Conservation (phyloP, 179 eudicot species). For the Actinidia arguta region DNA sequence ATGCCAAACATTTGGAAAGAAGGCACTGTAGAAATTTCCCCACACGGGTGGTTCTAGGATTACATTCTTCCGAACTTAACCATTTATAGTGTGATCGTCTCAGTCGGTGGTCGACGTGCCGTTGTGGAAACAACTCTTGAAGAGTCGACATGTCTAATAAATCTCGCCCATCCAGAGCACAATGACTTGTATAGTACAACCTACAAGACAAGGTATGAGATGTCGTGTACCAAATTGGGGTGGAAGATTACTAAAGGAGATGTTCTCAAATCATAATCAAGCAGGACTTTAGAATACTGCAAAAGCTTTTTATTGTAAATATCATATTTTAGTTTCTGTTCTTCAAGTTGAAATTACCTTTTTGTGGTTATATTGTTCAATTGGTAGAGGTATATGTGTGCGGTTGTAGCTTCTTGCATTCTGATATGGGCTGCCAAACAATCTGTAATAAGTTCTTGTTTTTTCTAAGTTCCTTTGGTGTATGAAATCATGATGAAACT, state of each 20-base stretch:
- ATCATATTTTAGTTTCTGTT: neutral
- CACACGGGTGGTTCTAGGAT: slow-evolving; percentile 91
- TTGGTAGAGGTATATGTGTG: neutral
- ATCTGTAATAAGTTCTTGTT: neutral
- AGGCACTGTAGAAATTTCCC: slow-evolving; percentile 74
- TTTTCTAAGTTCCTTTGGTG: neutral
- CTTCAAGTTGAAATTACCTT: neutral
- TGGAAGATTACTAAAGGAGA: slow-evolving; percentile 98
- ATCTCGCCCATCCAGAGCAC: slow-evolving; percentile 67
- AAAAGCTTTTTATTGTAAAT: slow-evolving; percentile 19
- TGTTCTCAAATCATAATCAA: slow-evolving; percentile 80
- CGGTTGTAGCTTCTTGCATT: slow-evolving; percentile 7
- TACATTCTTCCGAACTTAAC: slow-evolving; percentile 60
- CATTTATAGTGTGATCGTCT: slow-evolving; percentile 88
- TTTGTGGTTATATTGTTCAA: neutral
- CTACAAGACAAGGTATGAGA: slow-evolving; percentile 92
- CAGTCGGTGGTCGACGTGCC: slow-evolving; percentile 83
- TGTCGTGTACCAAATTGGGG: slow-evolving; percentile 58
- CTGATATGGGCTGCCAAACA: neutral
- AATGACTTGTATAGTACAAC: slow-evolving; percentile 76
- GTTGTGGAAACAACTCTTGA: slow-evolving; percentile 88
- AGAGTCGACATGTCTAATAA: slow-evolving; percentile 79
- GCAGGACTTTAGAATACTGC: neutral
- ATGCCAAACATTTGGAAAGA: slow-evolving; percentile 93
- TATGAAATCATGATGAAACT: too few species aligned